A percentile compares a stretch with the other conserved stretches of the same genome.
Conservation (phyloP, 2,329 filamentous ascomycete genomes). For the Paracoccidioides brasiliensis region DNA sequence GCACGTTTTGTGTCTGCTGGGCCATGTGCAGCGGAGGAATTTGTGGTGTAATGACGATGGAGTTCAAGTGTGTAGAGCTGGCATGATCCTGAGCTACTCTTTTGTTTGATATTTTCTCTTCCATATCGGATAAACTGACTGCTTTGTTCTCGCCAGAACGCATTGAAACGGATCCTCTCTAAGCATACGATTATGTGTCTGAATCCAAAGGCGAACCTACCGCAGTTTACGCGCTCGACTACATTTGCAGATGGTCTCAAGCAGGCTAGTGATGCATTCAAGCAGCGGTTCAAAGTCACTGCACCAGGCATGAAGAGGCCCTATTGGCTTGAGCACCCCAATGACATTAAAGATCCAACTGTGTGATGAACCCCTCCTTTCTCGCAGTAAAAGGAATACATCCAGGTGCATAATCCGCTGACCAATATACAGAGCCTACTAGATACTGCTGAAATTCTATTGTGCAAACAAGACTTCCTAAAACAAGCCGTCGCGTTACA, state of each 20-base stretch:
- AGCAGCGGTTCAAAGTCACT: slow-evolving; percentile 54
- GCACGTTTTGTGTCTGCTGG: slow-evolving; percentile 71
- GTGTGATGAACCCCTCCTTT: slow-evolving; percentile 9
- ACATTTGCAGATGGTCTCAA: slow-evolving; percentile 69
- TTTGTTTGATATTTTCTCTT: neutral
- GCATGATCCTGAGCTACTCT: neutral
- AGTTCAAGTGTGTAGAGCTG: slow-evolving; percentile 42
- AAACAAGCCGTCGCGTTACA: slow-evolving; percentile 53
- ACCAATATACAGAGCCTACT: slow-evolving; percentile 5
- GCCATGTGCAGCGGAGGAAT: slow-evolving; percentile 66
- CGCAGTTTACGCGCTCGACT: slow-evolving; percentile 63
- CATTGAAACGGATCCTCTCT: slow-evolving; percentile 50
- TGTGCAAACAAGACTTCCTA: slow-evolving; percentile 61
- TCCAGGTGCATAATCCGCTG: neutral
- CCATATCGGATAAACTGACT: neutral
- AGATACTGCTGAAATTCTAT: slow-evolving; percentile 51
- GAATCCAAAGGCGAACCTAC: slow-evolving; percentile 51
- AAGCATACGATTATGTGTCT: slow-evolving; percentile 54
- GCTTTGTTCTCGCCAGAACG: neutral
- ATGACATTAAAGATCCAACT: slow-evolving; percentile 46
- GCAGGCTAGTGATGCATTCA: slow-evolving; percentile 54
- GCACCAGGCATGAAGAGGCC: slow-evolving; percentile 57
- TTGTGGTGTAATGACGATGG: slow-evolving; percentile 71
- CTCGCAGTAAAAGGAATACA: slow-evolving; percentile 8
- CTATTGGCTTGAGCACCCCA: slow-evolving; percentile 59